Base-by-base conservation (phyloP, 306 rosid species). In the peach (Prunus persica) region DNA sequence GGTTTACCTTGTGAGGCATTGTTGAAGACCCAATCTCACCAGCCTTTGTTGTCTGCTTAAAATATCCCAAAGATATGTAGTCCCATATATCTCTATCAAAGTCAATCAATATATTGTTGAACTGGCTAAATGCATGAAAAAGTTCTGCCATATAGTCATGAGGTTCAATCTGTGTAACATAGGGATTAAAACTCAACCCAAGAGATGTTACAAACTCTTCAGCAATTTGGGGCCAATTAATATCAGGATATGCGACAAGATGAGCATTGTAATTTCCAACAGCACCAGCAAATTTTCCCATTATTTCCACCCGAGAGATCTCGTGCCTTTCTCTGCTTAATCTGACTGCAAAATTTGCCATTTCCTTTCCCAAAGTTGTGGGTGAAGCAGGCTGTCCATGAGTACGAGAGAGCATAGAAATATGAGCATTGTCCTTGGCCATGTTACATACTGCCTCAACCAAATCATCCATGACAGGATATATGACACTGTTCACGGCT, bases 381-480 rank as follows among this genome's bases (percentile, higher is more conserved):
- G 98, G 98, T 56, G 98, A 91, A 70, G 98, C 98, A 67, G 97
- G 92, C 97, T 91, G 98, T 56, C 98, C 98, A 76, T 93, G 98
- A 62, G 98, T 93, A 61, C 93, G 90, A 71, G 97, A 91, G 69
- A 93, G 98, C 88, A 93, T 89, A 0, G 97, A 62, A 67, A 93
- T 34, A 69, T 87, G 85, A 14, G 98, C 97, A 65, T 86, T 86
- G 77, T 86, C 92, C 67, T 87, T 86, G 32, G 97, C 96, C 75
- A 87, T 83, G 60, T 73, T 76, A 70, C 90, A 81, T 77, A 93
- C 65, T 64, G 92, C 86, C 71, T 79, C 71, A 64, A 87, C 84
- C 83, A 93, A 74, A 61, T 86, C 54, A 81, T 89, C 91, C 87
- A 93, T 86, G 72, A 82, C 69, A 58, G 97, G 98, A 83, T 85